These are phyloP conservation scores for Fusarium mundagurra DNA, from an alignment of 2,329 filamentous ascomycete species.

Conservation along the genomic window DNA sequence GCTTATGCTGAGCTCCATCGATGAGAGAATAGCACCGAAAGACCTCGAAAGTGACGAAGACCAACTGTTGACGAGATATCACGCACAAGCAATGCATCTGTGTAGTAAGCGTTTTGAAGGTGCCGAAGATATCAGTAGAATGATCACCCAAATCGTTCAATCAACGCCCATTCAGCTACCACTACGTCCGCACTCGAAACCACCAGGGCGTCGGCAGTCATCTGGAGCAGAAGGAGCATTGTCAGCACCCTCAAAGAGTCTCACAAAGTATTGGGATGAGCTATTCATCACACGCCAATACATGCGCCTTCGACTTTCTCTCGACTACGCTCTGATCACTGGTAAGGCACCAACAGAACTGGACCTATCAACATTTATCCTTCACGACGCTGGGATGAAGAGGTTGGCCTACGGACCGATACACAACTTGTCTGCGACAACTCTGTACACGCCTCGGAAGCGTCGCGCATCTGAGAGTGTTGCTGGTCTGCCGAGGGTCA, in stretches of 20 bases:
- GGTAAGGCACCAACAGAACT: neutral
- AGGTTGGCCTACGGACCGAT: neutral
- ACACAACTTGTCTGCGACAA: neutral
- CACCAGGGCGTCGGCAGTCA: neutral
- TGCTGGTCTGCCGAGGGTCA: neutral
- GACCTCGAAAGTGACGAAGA: neutral
- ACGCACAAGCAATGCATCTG: constrained; percentile 14
- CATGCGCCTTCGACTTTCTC: constrained; percentile 7
- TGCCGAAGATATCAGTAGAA: constrained; percentile 5
- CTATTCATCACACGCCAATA: constrained; percentile 7
- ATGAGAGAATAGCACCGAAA: neutral
- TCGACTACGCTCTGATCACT: constrained; percentile 3
- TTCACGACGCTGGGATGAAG: neutral
- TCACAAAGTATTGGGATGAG: neutral
- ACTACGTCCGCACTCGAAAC: neutral
- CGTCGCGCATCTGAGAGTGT: constrained; percentile 4
- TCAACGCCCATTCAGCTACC: constrained; percentile 9
- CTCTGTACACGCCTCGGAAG: neutral
- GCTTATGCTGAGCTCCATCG: constrained; percentile 12
- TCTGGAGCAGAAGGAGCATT: fast-evolving
- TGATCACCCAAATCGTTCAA: constrained; percentile 18
- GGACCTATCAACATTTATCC: neutral
- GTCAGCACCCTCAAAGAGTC: fast-evolving
- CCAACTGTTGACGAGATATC: neutral
- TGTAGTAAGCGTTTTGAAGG: constrained; percentile 10